Conservation (phyloP, 2,329 filamentous ascomycete species). For the Madurella fahalii region DNA sequence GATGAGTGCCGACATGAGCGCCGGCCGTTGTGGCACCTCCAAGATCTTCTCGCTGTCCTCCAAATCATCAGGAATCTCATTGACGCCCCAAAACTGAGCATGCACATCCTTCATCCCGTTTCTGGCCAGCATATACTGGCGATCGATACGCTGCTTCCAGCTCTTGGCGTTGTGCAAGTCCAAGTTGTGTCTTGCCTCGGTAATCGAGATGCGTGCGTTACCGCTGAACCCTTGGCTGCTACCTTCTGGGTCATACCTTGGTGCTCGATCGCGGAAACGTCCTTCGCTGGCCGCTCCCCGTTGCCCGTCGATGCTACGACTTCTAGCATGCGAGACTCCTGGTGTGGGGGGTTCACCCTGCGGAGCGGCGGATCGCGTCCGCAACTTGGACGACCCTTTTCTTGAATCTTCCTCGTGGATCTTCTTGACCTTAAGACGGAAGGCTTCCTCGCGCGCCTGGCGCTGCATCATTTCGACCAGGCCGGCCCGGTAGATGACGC, state of each 20-base stretch:
- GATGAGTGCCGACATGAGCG: slow-evolving; percentile 74
- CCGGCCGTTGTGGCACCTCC: slow-evolving; percentile 77
- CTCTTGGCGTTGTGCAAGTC: slow-evolving; percentile 79
- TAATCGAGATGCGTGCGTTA: slow-evolving; percentile 65
- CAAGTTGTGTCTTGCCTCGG: slow-evolving; percentile 71
- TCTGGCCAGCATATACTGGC: slow-evolving; percentile 64
- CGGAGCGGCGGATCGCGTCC: slow-evolving; percentile 51
- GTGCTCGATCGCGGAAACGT: slow-evolving; percentile 41
- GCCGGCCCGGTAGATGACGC: slow-evolving; percentile 87
- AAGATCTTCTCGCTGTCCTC: slow-evolving; percentile 83
- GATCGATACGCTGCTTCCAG: slow-evolving; percentile 89
- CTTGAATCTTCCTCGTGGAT: slow-evolving; percentile 67
- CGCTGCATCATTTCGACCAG: slow-evolving; percentile 86
- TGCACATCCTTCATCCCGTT: slow-evolving; percentile 75
- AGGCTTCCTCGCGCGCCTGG: slow-evolving; percentile 84
- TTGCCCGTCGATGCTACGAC: slow-evolving; percentile 52
- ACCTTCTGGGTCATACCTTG: slow-evolving; percentile 76
- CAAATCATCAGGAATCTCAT: slow-evolving; percentile 74
- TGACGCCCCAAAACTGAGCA: slow-evolving; percentile 74
- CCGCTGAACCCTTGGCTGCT: slow-evolving; percentile 65
- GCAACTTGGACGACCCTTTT: slow-evolving; percentile 48
- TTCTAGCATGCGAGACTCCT: slow-evolving; percentile 42
- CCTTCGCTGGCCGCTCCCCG: slow-evolving; percentile 33
- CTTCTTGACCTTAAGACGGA: slow-evolving; percentile 79
- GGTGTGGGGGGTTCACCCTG: slow-evolving; percentile 34